Evolutionary conservation across 495 filamentous ascomycete species (phyloP).

Genomic region (Stereocaulon alpinum): DNA sequence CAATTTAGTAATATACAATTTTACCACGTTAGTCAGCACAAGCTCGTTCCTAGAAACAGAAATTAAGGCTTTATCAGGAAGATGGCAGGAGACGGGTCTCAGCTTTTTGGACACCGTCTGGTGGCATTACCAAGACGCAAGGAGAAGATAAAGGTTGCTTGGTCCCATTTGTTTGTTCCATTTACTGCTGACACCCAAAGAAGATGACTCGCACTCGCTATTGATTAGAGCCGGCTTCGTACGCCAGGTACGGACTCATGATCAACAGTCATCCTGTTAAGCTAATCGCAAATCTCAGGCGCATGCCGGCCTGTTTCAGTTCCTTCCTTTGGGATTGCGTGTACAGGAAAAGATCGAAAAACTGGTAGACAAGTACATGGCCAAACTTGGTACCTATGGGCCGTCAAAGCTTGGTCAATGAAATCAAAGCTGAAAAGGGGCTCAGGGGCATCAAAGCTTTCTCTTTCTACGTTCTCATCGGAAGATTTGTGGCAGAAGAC

Average conservation of each 20-base stretch:
- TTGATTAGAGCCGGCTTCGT: conserved; percentile 72
- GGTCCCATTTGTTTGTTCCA: neutral
- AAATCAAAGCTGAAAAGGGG: conserved; percentile 18
- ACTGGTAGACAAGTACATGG: conserved; percentile 86
- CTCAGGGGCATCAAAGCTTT: conserved; percentile 73
- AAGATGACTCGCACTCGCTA: conserved; percentile 60
- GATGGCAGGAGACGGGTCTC: conserved; percentile 23
- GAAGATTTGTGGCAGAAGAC: conserved; percentile 72
- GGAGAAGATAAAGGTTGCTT: neutral
- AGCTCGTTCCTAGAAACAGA: neutral
- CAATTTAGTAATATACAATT: neutral
- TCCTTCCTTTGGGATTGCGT: conserved; percentile 78
- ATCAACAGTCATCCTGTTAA: neutral
- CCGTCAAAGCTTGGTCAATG: neutral
- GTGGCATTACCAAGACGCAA: conserved; percentile 18
- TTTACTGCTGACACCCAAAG: neutral
- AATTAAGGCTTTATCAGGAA: conserved; percentile 5
- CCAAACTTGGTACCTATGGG: conserved; percentile 47
- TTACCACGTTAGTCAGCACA: conserved; percentile 8
- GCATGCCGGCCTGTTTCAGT: conserved; percentile 84
- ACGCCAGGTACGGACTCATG: conserved; percentile 43
- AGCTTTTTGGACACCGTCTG: conserved; percentile 21
- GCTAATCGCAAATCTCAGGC: conserved; percentile 38
- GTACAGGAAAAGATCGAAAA: conserved; percentile 82
- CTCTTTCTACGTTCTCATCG: conserved; percentile 78